Conservation (phyloP, 2,329 filamentous ascomycete genomes). For the Penicillium hordei region DNA sequence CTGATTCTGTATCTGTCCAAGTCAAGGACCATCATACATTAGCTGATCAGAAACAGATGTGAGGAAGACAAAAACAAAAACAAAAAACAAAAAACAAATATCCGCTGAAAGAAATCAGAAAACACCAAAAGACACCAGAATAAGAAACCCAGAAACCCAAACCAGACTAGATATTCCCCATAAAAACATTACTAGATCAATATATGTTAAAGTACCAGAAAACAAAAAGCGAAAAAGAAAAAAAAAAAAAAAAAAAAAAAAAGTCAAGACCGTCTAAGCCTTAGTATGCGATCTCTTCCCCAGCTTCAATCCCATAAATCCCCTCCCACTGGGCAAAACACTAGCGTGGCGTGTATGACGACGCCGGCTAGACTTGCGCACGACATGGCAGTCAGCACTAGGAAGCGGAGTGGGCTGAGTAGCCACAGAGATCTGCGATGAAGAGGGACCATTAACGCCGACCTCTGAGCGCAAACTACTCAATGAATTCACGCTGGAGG, state of each 20-base stretch:
- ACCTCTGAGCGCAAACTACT: constrained; percentile 34
- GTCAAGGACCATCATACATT: not conserved
- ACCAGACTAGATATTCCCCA: not conserved
- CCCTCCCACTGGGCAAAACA: constrained; percentile 13
- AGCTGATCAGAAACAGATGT: not conserved
- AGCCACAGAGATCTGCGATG: constrained; percentile 3
- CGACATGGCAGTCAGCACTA: constrained; percentile 5
- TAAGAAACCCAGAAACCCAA: not conserved
- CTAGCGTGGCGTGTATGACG: constrained; percentile 22
- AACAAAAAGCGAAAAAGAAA: not conserved
- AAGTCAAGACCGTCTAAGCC: constrained; percentile 2
- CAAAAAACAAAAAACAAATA: too few relatives aligned
- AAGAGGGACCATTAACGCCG: constrained; percentile 12
- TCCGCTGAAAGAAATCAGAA: not conserved
- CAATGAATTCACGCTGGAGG: constrained; percentile 29
- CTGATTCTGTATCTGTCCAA: not conserved
- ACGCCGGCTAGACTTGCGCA: constrained; percentile 18
- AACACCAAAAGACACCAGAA: not conserved
- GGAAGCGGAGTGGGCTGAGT: constrained; percentile 1
- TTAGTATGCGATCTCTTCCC: constrained; percentile 21
- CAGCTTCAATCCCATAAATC: constrained; percentile 27
- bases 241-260: not conserved
- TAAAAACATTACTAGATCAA: not conserved
- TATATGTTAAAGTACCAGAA: not conserved
- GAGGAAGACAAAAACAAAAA: too few relatives aligned